A percentile compares a stretch with the other conserved stretches of the same genome.
Evolutionary conservation across 768 basidiomycete genomes (phyloP).

Genomic region (Tylopilus cervinicoccineus): DNA sequence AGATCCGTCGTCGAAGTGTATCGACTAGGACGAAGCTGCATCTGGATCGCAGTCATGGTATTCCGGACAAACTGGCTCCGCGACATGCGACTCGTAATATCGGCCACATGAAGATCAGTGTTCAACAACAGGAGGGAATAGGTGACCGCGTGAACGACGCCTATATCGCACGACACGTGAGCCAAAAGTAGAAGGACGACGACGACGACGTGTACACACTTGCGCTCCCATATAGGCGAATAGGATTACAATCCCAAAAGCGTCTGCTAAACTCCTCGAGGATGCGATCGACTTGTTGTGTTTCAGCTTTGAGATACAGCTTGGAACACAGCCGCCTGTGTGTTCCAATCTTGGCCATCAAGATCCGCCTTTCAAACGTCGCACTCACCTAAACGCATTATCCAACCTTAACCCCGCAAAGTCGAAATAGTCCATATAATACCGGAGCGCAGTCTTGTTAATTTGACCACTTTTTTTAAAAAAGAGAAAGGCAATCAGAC

Average conservation of each 20-base stretch:
- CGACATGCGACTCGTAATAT: conserved; percentile 86
- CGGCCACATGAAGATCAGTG: conserved; percentile 96
- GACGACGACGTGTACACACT: conserved; percentile 46
- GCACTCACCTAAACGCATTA: conserved; percentile 75
- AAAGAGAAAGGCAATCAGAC: not conserved
- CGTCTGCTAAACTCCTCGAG: conserved; percentile 86
- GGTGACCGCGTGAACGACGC: conserved; percentile 91
- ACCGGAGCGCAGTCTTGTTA: conserved; percentile 68
- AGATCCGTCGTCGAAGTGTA: conserved; percentile 59
- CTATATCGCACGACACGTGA: conserved; percentile 35
- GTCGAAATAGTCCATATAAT: conserved; percentile 89
- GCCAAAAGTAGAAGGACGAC: not conserved
- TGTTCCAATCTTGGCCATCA: not conserved
- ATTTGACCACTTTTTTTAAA: conserved; percentile 53
- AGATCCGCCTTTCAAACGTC: not conserved
- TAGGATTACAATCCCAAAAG: conserved; percentile 90
- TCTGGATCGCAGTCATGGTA: conserved; percentile 82
- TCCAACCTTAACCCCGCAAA: conserved; percentile 81
- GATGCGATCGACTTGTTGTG: conserved; percentile 97
- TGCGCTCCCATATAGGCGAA: conserved; percentile 74
- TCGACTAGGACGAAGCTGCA: conserved; percentile 59
- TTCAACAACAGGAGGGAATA: conserved; percentile 93
- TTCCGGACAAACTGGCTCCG: conserved; percentile 88
- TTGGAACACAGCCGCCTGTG: conserved; percentile 82
- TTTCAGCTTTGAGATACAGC: conserved; percentile 91